Evolutionary conservation across 257 asterid species (phyloP).

Genomic region (Capsicum rhomboideum): DNA sequence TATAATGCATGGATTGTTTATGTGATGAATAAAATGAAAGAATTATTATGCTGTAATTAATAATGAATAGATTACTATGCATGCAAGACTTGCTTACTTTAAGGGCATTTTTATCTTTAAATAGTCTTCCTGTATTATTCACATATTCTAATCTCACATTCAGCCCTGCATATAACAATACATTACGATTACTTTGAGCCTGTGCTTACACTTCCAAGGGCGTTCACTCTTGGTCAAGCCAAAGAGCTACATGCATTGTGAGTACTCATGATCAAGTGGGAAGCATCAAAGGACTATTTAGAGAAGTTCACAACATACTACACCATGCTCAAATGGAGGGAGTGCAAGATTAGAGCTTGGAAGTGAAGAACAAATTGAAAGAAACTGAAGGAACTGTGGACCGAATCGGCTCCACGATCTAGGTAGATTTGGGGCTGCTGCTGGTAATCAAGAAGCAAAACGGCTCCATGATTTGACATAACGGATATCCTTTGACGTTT

Average conservation of each 20-base stretch:
- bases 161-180: not conserved
- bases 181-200: not conserved
- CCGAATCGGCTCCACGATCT: not conserved
- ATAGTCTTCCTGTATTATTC: not conserved
- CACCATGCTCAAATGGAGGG: not conserved
- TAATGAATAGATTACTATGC: not conserved
- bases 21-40: not conserved
- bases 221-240: not conserved
- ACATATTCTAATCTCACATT: not conserved
- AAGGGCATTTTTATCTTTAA: not conserved
- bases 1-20: not conserved
- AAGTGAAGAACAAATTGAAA: not conserved
- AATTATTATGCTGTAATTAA: not conserved
- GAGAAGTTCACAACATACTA: not conserved
- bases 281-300: not conserved
- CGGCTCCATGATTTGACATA: no score
- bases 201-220: not conserved
- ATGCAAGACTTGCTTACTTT: not conserved
- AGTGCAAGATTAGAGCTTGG: not conserved
- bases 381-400: not conserved
- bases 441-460: not conserved
- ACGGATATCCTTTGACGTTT: not conserved
- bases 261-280: not conserved
- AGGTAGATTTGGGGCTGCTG: not conserved
- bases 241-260: not conserved